Evolutionary conservation across 2,329 filamentous ascomycete genomes (phyloP).

Genomic region (Clathrospora elynae): DNA sequence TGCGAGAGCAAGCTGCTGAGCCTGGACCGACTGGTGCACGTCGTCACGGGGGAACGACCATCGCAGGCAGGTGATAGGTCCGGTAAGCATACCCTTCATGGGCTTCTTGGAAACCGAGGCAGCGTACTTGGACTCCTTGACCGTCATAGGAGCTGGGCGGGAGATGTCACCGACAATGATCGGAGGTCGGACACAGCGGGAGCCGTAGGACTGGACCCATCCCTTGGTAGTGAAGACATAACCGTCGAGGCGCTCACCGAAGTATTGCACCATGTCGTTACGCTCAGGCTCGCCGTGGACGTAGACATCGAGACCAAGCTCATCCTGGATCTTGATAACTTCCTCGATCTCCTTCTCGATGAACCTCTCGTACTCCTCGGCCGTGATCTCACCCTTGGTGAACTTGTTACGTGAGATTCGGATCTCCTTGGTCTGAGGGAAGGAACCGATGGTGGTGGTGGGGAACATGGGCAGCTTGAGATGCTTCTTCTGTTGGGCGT

Average conservation of each 20-base stretch:
- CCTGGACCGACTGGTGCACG: constrained; percentile 98
- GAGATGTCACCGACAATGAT: constrained; percentile 99
- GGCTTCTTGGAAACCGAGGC: constrained; percentile 95
- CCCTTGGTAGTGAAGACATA: constrained; percentile 99
- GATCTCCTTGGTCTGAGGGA: constrained; percentile 99
- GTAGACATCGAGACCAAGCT: constrained; percentile 94
- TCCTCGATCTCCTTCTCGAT: constrained; percentile 98
- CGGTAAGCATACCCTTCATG: constrained; percentile 99
- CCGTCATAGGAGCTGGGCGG: constrained; percentile 94
- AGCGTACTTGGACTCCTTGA: constrained; percentile 99
- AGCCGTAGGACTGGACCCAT: constrained; percentile 98
- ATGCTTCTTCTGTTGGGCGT: constrained; percentile 85
- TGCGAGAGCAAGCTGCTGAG: constrained; percentile 96
- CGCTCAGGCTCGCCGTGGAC: constrained; percentile 99
- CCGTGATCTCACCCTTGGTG: constrained; percentile 96
- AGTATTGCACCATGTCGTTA: constrained; percentile 99
- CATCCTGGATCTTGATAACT: constrained; percentile 95
- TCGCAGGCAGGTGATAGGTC: constrained; percentile 96
- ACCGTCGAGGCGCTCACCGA: constrained; percentile 93
- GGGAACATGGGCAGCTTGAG: constrained; percentile 96
- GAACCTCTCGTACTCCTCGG: constrained; percentile 94
- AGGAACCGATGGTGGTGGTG: constrained; percentile 98
- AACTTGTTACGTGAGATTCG: constrained; percentile 96
- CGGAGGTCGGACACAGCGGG: constrained; percentile 95
- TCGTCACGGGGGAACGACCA: constrained; percentile 99